Percentiles rank a stretch among this genome's conserved stretches.
Evolutionary conservation across 306 rosid species (phyloP).

Genomic region (Prunus dulcis): DNA sequence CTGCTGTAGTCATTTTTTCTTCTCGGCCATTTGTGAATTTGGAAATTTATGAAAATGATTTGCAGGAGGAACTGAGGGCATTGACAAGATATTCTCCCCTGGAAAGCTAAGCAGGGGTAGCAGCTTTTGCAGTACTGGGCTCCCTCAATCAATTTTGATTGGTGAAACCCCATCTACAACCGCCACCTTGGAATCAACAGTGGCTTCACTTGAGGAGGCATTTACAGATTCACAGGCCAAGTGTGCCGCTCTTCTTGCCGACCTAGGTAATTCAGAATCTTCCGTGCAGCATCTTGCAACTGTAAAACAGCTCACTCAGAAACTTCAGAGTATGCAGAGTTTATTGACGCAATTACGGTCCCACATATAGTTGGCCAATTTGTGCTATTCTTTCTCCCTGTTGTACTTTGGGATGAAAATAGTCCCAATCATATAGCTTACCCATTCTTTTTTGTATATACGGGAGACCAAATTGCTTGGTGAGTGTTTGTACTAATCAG

Average conservation of each 20-base stretch:
- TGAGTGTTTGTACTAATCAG: constrained; percentile 35
- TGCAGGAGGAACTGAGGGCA: constrained; percentile 96
- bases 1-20: background rate
- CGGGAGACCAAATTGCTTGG: constrained; percentile 18
- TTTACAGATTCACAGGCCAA: constrained; percentile 59
- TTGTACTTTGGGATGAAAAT: constrained; percentile 22
- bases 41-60: constrained; percentile 6
- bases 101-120: constrained; percentile 52
- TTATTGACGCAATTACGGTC: constrained; percentile 57
- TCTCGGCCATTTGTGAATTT: constrained; percentile 4
- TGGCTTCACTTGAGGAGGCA: constrained; percentile 65
- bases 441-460: constrained; percentile 52
- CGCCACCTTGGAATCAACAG: constrained; percentile 46
- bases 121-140: constrained; percentile 45
- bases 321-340: constrained; percentile 63
- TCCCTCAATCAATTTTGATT: constrained; percentile 42
- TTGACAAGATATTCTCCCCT: constrained; percentile 71
- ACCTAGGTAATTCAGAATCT: constrained; percentile 43
- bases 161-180: constrained; percentile 43
- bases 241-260: constrained; percentile 44
- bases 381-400: constrained; percentile 23
- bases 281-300: constrained; percentile 46
- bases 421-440: constrained; percentile 35
- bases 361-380: constrained; percentile 37
- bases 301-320: constrained; percentile 56